These are phyloP conservation scores for Phytopythium ostracodes DNA, from an alignment of 352 stramenopile genomes.

Conservation along the genomic window DNA sequence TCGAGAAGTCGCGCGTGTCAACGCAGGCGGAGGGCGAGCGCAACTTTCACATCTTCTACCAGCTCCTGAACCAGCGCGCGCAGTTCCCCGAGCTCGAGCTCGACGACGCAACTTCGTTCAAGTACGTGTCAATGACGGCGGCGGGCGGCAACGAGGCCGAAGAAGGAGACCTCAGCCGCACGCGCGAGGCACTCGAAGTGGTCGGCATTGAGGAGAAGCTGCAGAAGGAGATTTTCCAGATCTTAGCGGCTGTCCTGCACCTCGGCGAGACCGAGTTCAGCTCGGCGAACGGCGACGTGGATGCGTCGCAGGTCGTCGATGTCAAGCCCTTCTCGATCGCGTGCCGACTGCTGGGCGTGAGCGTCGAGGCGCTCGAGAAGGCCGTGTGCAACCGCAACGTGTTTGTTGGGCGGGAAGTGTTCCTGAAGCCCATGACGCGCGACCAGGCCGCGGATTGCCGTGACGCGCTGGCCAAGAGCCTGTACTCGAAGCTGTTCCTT, in stretches of 20 bases:
- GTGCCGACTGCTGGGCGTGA: conserved; percentile 56
- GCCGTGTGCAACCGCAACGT: conserved; percentile 81
- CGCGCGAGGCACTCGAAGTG: conserved; percentile 81
- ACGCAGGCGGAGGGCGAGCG: conserved; percentile 81
- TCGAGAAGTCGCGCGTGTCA: conserved; percentile 91
- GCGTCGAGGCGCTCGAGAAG: conserved; percentile 49
- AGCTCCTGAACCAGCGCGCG: conserved; percentile 67
- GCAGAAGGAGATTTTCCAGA: conserved; percentile 86
- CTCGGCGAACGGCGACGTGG: conserved; percentile 65
- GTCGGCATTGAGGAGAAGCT: conserved; percentile 83
- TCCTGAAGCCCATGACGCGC: conserved; percentile 79
- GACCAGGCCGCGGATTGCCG: conserved; percentile 82
- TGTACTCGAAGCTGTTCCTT: conserved; percentile 94
- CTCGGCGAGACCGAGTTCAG: conserved; percentile 91
- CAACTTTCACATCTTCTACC: conserved; percentile 96
- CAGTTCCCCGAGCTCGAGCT: conserved; percentile 63
- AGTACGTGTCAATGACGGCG: conserved; percentile 57
- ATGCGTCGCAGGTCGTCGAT: conserved; percentile 65
- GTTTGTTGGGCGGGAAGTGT: conserved; percentile 76
- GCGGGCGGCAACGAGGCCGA: conserved; percentile 33
- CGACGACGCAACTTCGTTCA: conserved; percentile 38
- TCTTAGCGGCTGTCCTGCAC: conserved; percentile 89
- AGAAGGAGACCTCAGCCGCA: conserved; percentile 64
- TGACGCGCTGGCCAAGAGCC: conserved; percentile 93
- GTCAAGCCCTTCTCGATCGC: conserved; percentile 50